A percentile compares a stretch with the other conserved stretches of the same genome.
phyloP scores from a whole-genome alignment of 2,329 filamentous ascomycete species.

The Bimuria novae-zelandiae region DNA sequence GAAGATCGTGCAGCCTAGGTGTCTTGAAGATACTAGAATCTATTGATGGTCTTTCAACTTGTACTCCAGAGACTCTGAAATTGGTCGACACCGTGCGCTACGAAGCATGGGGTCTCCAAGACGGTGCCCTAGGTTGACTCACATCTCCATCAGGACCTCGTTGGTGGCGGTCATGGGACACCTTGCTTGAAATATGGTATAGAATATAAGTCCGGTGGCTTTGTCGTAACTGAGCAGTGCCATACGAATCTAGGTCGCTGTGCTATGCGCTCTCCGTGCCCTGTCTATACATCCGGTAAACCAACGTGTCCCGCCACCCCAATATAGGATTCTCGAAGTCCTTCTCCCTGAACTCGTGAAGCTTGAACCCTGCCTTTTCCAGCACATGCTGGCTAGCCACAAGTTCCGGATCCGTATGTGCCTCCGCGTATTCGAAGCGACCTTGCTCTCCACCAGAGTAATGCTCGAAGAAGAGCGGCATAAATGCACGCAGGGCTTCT shows the following conservation, averaged over 20 bases:
- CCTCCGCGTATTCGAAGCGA: slow-evolving; percentile 46
- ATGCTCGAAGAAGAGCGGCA: slow-evolving; percentile 48
- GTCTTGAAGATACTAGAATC: background rate
- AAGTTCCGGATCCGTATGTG: slow-evolving; percentile 58
- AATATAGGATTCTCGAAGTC: slow-evolving; percentile 45
- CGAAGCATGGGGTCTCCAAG: background rate
- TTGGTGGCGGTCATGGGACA: background rate
- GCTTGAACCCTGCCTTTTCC: slow-evolving; percentile 59
- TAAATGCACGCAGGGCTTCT: slow-evolving; percentile 49
- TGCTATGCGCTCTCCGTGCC: background rate
- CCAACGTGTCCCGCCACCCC: slow-evolving; percentile 42
- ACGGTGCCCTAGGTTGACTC: background rate
- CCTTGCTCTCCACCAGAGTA: slow-evolving; percentile 33
- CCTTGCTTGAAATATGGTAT: background rate
- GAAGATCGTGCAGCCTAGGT: background rate
- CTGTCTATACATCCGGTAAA: slow-evolving; percentile 40
- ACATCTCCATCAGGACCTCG: background rate
- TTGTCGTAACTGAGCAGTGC: background rate
- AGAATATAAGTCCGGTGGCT: background rate
- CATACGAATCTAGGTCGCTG: background rate
- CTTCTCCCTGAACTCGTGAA: slow-evolving; percentile 50
- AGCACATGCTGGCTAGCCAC: slow-evolving; percentile 61
- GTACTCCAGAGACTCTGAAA: background rate
- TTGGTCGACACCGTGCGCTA: background rate
- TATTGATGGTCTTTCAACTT: background rate